Conservation (phyloP, 1,284 basidiomycete species). For the Cutaneotrichosporon dermatis region DNA sequence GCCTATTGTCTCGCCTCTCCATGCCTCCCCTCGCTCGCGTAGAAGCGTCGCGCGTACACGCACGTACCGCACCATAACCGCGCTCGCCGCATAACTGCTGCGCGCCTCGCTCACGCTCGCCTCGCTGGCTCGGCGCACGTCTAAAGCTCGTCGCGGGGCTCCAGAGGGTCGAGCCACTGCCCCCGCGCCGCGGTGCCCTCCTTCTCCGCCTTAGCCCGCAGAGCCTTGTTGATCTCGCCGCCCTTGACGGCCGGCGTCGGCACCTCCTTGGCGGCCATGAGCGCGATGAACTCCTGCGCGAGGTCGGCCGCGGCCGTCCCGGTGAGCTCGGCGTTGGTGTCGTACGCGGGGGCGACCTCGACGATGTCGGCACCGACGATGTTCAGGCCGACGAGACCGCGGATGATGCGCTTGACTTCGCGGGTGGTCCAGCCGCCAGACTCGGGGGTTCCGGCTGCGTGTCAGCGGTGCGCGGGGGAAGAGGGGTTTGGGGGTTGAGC, state of each 20-base stretch:
- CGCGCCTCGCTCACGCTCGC: too few species aligned
- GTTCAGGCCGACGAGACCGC: slow-evolving; percentile 46
- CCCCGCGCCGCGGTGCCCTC: not conserved
- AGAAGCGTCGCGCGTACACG: too few species aligned
- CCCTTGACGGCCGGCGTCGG: slow-evolving; percentile 11
- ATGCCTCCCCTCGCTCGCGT: too few species aligned
- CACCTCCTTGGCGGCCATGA: slow-evolving; percentile 14
- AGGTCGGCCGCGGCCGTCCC: slow-evolving; percentile 46
- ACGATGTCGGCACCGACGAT: slow-evolving; percentile 59
- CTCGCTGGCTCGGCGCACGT: too few species aligned
- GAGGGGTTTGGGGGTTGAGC: too few species aligned
- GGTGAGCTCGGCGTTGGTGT: slow-evolving; percentile 46
- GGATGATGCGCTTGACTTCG: slow-evolving; percentile 47
- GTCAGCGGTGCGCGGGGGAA: not conserved
- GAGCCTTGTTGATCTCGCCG: slow-evolving; percentile 11
- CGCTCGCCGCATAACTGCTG: too few species aligned
- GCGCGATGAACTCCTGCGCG: slow-evolving; percentile 37
- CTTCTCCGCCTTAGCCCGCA: slow-evolving; percentile 5
- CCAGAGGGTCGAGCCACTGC: not conserved
- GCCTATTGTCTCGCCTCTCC: too few species aligned
- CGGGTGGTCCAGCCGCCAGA: slow-evolving; percentile 50
- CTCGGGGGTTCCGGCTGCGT: slow-evolving; percentile 43
- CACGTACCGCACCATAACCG: too few species aligned
- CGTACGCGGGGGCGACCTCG: slow-evolving; percentile 45
- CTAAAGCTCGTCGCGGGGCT: slow-evolving; percentile 17